Evolutionary conservation across 2,329 filamentous ascomycete species (phyloP), one percentile per base, ranked within the genome.

Genomic region (Karstenula rhodostoma): DNA sequence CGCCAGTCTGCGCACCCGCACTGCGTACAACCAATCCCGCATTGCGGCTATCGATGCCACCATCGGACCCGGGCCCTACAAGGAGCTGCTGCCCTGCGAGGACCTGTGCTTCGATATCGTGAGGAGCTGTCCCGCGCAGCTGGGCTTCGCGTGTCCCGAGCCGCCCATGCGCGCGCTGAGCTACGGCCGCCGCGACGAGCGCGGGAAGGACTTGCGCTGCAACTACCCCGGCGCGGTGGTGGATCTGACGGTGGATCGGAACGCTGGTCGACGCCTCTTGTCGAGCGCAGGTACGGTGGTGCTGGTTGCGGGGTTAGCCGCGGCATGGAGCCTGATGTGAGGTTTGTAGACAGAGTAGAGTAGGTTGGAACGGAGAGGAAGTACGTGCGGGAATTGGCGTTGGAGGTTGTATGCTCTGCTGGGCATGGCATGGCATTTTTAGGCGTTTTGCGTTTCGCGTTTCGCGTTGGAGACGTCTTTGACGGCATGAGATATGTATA

Each of bases 91-190:
- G 9, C 95, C 95, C 0, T 98, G 94, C 72, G 87, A 91, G 62
- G 90, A 96, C 65, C 80, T 97, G 53, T 99, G 95, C 80, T 95
- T 93, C 74, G 87, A 90, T 56, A 84, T 99, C 1, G 91, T 96
- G 12, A 89, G 90, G 78, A 92, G 87, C 73, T 99, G 95, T 78
- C 94, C 95, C 0, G 85, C 93, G 0, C 79, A 84, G 0, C 81
- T 99, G 68, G 83, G 84, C 0, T 97, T 99, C 70, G 80, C 75
- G 1, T 99, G 95, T 78, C 94, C 95, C 1, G 66, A 65, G 56
- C 51, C 52, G 0, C 60, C 58, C 8, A 66, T 63, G 13, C 51
- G 63, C 23, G 56, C 56, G 3, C 29, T 67, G 32, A 66, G 63
- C 22, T 78, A 78, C 61, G 74, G 73, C n/a, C 58, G 23, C 49